Conservation (phyloP, 208 protist species). For the Trypanosoma melophagium region DNA sequence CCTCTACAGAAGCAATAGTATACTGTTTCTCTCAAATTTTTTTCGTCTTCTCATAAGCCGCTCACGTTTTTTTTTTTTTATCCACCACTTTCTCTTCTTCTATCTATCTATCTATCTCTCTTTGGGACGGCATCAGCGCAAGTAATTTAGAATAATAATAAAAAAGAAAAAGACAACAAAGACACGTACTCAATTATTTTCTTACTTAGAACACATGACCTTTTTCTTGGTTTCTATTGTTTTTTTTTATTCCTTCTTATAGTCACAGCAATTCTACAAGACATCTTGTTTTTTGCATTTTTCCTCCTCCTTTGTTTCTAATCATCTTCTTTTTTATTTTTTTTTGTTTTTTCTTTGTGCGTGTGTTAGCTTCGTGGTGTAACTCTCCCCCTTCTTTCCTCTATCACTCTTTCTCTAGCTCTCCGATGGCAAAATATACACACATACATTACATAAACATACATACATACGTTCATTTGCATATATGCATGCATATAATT, state of each 20-base stretch:
- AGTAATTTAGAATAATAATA: neutral
- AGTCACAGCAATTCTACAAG: neutral
- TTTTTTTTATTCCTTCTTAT: slow-evolving; percentile 9
- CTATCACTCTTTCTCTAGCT: neutral
- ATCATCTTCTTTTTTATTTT: too few species aligned
- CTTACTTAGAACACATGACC: slow-evolving; percentile 12
- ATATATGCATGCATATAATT: too few species aligned
- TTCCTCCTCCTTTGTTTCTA: neutral
- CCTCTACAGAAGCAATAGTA: too few species aligned
- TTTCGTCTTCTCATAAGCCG: neutral
- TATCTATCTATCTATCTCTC: slow-evolving; percentile 4
- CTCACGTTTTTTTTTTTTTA: slow-evolving; percentile 23
- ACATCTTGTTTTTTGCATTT: too few species aligned
- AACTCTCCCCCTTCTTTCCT: slow-evolving; percentile 10
- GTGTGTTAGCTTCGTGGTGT: slow-evolving; percentile 4
- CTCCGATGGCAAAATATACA: neutral
- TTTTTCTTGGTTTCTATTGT: slow-evolving; percentile 24
- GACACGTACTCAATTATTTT: slow-evolving; percentile 1
- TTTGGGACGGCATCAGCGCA: neutral
- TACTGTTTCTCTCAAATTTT: too few species aligned
- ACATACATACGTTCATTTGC: too few species aligned
- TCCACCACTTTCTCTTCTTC: neutral
- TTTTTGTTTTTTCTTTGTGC: too few species aligned
- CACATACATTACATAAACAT: too few species aligned
- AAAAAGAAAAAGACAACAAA: neutral